Evolutionary conservation across 23 red algal genomes (phyloP).

Genomic region (Gracilaria domingensis): DNA sequence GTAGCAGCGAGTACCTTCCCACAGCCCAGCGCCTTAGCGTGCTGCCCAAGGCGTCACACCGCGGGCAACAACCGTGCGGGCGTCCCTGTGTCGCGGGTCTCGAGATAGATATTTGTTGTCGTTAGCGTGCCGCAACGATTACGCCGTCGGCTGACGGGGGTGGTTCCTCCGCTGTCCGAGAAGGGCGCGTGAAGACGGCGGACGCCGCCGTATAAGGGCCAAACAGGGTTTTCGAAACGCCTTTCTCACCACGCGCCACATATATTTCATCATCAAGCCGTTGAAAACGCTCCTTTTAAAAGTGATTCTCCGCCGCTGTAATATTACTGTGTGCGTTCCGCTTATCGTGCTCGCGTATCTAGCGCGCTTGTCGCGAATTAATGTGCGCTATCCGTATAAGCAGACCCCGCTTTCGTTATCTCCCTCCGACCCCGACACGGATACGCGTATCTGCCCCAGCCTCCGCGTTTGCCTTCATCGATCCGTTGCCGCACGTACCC

Average conservation of each 20-base stretch:
- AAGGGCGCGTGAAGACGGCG: too few relatives aligned
- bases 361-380: neutral
- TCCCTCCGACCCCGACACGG: neutral
- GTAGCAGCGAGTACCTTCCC: neutral
- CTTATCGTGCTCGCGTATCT: neutral
- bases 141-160: too few relatives aligned
- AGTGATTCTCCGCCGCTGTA: neutral
- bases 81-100: too few relatives aligned
- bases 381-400: neutral
- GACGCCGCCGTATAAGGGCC: too few relatives aligned
- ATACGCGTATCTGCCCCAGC: neutral
- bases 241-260: too few relatives aligned
- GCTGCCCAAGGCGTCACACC: neutral
- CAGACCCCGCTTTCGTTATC: neutral
- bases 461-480: neutral
- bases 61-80: too few relatives aligned
- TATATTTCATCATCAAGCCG: neutral
- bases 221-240: too few relatives aligned
- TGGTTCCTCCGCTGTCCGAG: too few relatives aligned
- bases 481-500: neutral
- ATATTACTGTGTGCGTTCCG: neutral
- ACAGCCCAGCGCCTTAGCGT: neutral
- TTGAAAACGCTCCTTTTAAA: neutral
- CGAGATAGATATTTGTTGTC: too few relatives aligned
- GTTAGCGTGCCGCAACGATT: too few relatives aligned